Evolutionary conservation across 306 rosid species (phyloP).

Genomic region (Clitoria ternatea): DNA sequence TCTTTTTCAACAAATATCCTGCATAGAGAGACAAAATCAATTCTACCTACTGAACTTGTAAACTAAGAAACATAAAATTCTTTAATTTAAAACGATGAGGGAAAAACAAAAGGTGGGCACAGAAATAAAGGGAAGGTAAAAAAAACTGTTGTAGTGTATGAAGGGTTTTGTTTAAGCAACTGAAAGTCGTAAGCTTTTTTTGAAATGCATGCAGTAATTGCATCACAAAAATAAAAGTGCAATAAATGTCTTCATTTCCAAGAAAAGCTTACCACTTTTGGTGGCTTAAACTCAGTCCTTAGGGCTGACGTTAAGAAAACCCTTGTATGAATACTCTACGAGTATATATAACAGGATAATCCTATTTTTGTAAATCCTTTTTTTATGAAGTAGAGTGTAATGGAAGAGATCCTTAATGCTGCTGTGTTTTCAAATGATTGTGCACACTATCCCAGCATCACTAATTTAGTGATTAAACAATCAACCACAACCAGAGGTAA

Average conservation of each 20-base stretch:
- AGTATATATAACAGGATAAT: constrained; percentile 1
- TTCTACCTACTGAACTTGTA: constrained; percentile 3
- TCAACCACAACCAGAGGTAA: constrained; percentile 17
- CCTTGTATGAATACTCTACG: no score
- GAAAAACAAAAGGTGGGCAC: neutral
- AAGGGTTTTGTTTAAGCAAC: no score
- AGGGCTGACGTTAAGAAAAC: no score
- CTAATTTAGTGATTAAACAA: constrained; percentile 18
- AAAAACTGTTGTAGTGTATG: constrained; percentile 15
- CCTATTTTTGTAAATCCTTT: neutral
- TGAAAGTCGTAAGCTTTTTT: no score
- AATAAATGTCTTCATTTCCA: no score
- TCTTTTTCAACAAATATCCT: constrained; percentile 53
- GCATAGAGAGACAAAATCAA: constrained; percentile 27
- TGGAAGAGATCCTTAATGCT: neutral
- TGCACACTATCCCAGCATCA: neutral
- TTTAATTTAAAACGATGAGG: neutral
- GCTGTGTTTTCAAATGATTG: neutral
- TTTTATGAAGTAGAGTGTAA: neutral
- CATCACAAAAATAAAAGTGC: no score
- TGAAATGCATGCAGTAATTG: no score
- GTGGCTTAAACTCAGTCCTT: no score
- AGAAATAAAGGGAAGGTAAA: constrained; percentile 2
- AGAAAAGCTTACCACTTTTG: no score
- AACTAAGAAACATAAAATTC: constrained; percentile 11